These are phyloP conservation scores for Pythium oligandrum DNA, from an alignment of 352 stramenopile genomes.

Conservation along the genomic window DNA sequence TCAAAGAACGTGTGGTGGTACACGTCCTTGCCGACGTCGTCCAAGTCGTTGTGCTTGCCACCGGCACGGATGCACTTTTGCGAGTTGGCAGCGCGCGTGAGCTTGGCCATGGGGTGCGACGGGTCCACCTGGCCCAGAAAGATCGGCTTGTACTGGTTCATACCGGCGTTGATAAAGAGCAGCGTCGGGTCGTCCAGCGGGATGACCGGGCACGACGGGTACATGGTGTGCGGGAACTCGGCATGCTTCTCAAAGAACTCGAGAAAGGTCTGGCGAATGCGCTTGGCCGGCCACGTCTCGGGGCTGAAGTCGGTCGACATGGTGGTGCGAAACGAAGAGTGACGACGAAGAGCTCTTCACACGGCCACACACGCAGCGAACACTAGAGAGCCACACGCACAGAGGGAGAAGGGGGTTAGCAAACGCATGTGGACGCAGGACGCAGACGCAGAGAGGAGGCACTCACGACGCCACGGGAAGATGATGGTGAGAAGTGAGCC, in stretches of 20 bases:
- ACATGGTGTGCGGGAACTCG: slow-evolving; percentile 90
- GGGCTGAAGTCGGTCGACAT: slow-evolving; percentile 18
- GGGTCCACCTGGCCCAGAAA: slow-evolving; percentile 98
- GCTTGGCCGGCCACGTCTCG: slow-evolving; percentile 90
- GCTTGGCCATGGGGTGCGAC: slow-evolving; percentile 86
- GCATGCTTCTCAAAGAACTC: slow-evolving; percentile 94
- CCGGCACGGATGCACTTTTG: slow-evolving; percentile 99
- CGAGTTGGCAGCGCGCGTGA: slow-evolving; percentile 93
- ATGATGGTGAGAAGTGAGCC: no score
- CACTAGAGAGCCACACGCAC: no score
- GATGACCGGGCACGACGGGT: slow-evolving; percentile 94
- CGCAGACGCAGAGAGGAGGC: background rate
- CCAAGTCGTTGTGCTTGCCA: slow-evolving; percentile 99
- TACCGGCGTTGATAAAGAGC: slow-evolving; percentile 99
- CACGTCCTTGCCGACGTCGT: slow-evolving; percentile 98
- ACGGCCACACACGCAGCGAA: no score
- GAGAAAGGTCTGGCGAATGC: slow-evolving; percentile 97
- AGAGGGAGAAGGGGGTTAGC: background rate
- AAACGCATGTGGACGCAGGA: background rate
- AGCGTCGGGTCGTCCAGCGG: slow-evolving; percentile 98
- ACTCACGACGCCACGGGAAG: no score
- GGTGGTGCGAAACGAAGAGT: background rate
- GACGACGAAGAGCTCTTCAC: no score
- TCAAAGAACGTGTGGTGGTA: slow-evolving; percentile 99
- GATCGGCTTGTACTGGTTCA: slow-evolving; percentile 99